Evolutionary conservation across 768 basidiomycete genomes (phyloP), one percentile per base, ranked within the genome.

Genomic region (Auriscalpium orientale): DNA sequence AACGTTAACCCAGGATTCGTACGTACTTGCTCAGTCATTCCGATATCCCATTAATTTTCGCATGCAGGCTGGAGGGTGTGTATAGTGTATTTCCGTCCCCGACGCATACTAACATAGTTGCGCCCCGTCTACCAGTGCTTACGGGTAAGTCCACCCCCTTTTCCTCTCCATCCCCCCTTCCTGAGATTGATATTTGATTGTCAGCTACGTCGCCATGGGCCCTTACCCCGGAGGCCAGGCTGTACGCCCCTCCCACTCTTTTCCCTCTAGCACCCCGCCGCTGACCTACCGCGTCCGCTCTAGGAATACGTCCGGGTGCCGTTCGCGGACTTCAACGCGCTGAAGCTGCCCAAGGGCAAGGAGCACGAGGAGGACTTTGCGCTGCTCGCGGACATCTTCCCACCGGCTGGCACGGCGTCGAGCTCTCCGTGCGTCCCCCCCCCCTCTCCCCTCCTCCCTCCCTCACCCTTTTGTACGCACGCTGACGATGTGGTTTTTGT

Each of bases 1-100:
- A 65, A 75, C 49, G 80, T 83, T 11, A 83, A 83, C 56, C 80
- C 80, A 12, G 79, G 80, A 60, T 80, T 79, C 62, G 79, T 79
- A 60, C 60, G 78, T 73, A 8, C 36, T 6, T 7, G 8, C 1
- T 28, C 8, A 8, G n/a, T 18, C 44, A 13, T 18, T 33, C 16
- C 11, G 16, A 13, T 5, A 20, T 2, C 40, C 11, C 11, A 5
- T 28, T 54, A 8, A 54, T 22, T 35, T 33, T 35, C 4, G 20
- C 9, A 6, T 40, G 22, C 36, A 78, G 77, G 78, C 77, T 55
- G 76, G 77, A 62, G 77, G 76, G 76, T 77, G 60, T 36, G 72
- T 61, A 40, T 5, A 28, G 28, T 28, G 28, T 4, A 28, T 28
- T 5, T 28, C 28, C 7, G 28, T 28, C 4, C 4, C 4, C 4